Percentiles rank a stretch among this genome's conserved stretches.
Evolutionary conservation across 441 rosid species (phyloP).

Genomic region (Adansonia rubrostipa): DNA sequence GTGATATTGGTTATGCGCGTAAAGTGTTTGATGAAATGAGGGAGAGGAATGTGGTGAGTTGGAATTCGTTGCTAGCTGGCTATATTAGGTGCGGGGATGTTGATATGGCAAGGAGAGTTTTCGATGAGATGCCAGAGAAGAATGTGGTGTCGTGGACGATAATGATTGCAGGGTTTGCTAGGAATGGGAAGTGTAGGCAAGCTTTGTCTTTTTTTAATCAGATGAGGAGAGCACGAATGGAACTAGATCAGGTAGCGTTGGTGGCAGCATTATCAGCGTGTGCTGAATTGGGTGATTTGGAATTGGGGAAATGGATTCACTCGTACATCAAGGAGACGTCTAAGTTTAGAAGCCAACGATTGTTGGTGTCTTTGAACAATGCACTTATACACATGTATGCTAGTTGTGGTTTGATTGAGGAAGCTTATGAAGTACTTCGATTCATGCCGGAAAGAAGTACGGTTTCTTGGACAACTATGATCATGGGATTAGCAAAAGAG

Average conservation of each 20-base stretch:
- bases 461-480: conserved; percentile 63
- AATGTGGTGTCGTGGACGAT: conserved; percentile 59
- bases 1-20: conserved; percentile 38
- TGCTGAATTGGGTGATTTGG: conserved; percentile 59
- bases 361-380: conserved; percentile 50
- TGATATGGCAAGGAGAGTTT: conserved; percentile 40
- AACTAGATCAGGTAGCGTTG: conserved; percentile 52
- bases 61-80: conserved; percentile 58
- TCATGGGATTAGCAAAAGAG: conserved; percentile 55
- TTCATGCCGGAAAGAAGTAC: conserved; percentile 46
- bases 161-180: conserved; percentile 51
- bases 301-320: conserved; percentile 56
- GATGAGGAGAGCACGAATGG: conserved; percentile 47
- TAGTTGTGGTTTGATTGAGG: conserved; percentile 53
- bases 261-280: conserved; percentile 57
- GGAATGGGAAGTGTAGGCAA: conserved; percentile 46
- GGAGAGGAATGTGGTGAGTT: conserved; percentile 49
- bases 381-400: conserved; percentile 67
- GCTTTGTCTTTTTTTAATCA: conserved; percentile 48
- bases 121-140: conserved; percentile 53
- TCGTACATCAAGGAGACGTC: conserved; percentile 36
- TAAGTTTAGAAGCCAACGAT: conserved; percentile 23
- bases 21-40: conserved; percentile 54
- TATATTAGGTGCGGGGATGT: conserved; percentile 45
- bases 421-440: conserved; percentile 52